Conservation (phyloP, 768 basidiomycete species). For the Pleurotus giganteus region DNA sequence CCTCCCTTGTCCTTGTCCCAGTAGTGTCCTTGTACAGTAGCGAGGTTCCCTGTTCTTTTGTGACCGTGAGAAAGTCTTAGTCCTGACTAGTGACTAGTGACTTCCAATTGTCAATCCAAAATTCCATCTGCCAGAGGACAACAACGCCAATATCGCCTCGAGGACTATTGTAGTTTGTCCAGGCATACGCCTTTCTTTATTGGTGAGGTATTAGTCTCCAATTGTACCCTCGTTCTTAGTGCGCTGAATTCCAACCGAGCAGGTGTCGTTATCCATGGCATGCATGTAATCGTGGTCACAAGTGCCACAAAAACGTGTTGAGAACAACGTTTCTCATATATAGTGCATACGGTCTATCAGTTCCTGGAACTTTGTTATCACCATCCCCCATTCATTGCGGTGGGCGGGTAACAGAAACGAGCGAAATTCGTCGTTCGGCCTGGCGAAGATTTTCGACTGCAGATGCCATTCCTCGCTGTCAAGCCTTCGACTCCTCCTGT, state of each 20-base stretch:
- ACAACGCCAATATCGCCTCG: no score
- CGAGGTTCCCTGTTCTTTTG: no score
- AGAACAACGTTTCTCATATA: not conserved
- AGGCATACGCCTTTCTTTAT: not conserved
- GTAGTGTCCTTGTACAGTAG: no score
- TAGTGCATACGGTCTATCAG: not conserved
- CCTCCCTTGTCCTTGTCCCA: no score
- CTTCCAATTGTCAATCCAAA: no score
- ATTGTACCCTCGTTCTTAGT: not conserved
- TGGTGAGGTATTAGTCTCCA: not conserved
- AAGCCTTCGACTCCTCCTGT: not conserved
- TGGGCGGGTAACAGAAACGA: not conserved
- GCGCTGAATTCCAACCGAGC: not conserved
- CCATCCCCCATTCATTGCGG: not conserved
- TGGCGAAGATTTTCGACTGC: not conserved
- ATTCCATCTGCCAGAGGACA: no score
- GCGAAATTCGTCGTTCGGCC: not conserved
- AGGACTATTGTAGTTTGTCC: no score
- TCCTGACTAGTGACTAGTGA: no score
- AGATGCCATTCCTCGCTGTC: slow-evolving; percentile 5
- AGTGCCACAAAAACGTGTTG: slow-evolving; percentile 6
- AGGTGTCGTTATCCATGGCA: slow-evolving; percentile 6
- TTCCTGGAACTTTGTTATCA: not conserved
- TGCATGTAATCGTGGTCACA: not conserved
- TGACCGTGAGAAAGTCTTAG: no score